Percentiles rank a stretch among this genome's conserved stretches.
Evolutionary conservation across 2,329 filamentous ascomycete species (phyloP).

Genomic region (Talaromyces islandicus): DNA sequence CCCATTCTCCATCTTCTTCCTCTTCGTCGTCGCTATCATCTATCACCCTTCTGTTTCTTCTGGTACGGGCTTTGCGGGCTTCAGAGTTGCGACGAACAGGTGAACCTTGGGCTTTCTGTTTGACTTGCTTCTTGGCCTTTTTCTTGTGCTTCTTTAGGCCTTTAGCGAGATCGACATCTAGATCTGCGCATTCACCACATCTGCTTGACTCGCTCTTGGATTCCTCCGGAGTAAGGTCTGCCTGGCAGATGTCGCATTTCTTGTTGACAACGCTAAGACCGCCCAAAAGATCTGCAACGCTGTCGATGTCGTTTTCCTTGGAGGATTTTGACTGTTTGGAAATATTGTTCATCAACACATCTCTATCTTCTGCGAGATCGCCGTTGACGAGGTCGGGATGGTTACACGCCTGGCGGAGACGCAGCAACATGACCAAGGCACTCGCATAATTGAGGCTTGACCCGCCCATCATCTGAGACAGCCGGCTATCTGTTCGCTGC

Average conservation of each 20-base stretch:
- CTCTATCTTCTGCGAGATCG: slow-evolving; percentile 80
- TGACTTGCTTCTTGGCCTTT: slow-evolving; percentile 38
- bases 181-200: slow-evolving; percentile 70
- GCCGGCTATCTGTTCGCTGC: slow-evolving; percentile 74
- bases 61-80: slow-evolving; percentile 19
- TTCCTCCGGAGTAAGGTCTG: slow-evolving; percentile 56
- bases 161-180: slow-evolving; percentile 52
- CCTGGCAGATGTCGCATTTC: slow-evolving; percentile 78
- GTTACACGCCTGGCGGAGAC: slow-evolving; percentile 88
- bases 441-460: slow-evolving; percentile 83
- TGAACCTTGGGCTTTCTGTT: neutral
- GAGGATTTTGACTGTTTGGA: slow-evolving; percentile 46
- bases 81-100: slow-evolving; percentile 15
- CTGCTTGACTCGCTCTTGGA: slow-evolving; percentile 47
- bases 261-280: slow-evolving; percentile 72
- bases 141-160: slow-evolving; percentile 32
- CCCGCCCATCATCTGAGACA: slow-evolving; percentile 81
- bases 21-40: slow-evolving; percentile 55
- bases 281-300: slow-evolving; percentile 78
- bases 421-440: slow-evolving; percentile 83
- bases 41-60: slow-evolving; percentile 40
- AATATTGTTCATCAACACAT: slow-evolving; percentile 65
- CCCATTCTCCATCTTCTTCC: slow-evolving; percentile 64
- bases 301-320: slow-evolving; percentile 62
- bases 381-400: slow-evolving; percentile 83